Evolutionary conservation across 257 asterid genomes (phyloP), one percentile per base, ranked within the genome.

Genomic region (Lycium ferocissimum): DNA sequence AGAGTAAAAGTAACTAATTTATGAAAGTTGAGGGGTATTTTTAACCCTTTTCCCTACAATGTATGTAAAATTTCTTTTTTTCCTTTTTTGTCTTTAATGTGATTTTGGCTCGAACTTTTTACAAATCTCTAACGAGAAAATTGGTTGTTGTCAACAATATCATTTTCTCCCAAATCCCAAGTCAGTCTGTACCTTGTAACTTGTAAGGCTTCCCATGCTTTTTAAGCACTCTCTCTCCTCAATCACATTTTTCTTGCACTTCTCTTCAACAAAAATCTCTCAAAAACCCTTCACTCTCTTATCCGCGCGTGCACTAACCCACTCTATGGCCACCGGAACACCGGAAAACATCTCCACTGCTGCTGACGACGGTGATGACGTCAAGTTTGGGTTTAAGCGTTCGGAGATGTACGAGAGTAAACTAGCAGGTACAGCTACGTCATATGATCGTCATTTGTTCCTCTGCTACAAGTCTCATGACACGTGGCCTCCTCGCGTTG

Each of bases 401-500:
- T 56, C 86, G 76, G 99, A 97, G 92, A 95, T 97, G 99, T 91
- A 86, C 89, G 18, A 86, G 72, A 63, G 57, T 87, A 90, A 87
- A 79, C 93, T 97, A 83, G 88, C 93, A 76, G 97, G 95, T 45
- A 92, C 96, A 47, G 95, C 93, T 81, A 88, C 91, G 85, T 89
- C 92, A 35, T 93, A 91, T 93, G 94, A 90, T 1, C 98, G 99
- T 83, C 99, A 97, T 91, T 69, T 94, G 72, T 97, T 97, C 91
- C 98, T 97, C 87, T 90, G 95, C 89, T 94, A 95, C 93, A 92
- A 93, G 91, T 90, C 99, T 84, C 95, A 92, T 83, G 91, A 93
- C 37, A 76, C 90, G 47, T 95, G 99, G 99, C 99, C 99, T 54
- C 37, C 97, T 18, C 92, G 93, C 69, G 89, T 97, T 37, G 99